Conservation (phyloP, 768 basidiomycete species). For the Pisolithus orientalis region DNA sequence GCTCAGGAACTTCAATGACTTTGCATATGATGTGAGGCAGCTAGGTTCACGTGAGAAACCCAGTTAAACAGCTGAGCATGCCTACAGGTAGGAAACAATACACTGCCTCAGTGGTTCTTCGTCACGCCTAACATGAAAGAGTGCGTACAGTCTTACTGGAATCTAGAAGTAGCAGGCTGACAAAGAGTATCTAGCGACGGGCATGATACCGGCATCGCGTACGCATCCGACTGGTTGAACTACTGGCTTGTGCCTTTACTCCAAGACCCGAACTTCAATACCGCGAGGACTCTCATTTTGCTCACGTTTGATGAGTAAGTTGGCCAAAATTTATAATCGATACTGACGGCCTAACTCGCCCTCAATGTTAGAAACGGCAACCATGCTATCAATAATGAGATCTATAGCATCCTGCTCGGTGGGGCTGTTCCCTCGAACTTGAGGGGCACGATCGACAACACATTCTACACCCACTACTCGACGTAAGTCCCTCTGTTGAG, state of each 20-base stretch:
- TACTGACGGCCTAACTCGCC: background rate
- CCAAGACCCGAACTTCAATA: conserved; percentile 45
- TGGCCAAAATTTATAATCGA: background rate
- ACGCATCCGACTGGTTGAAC: conserved; percentile 38
- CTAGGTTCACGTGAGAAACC: background rate
- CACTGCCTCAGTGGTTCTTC: conserved; percentile 52
- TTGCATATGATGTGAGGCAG: conserved; percentile 41
- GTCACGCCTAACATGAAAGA: conserved; percentile 51
- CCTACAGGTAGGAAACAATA: conserved; percentile 28
- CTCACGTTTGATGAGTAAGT: conserved; percentile 58
- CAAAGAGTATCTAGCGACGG: conserved; percentile 38
- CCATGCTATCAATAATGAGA: conserved; percentile 35
- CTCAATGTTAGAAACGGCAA: conserved; percentile 18
- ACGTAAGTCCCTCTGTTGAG: conserved; percentile 9
- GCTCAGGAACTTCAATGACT: conserved; percentile 56
- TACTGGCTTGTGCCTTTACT: conserved; percentile 49
- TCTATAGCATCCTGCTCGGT: conserved; percentile 40
- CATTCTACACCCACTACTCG: conserved; percentile 57
- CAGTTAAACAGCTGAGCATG: background rate
- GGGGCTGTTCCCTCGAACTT: conserved; percentile 37
- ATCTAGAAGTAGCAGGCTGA: background rate
- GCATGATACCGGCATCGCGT: conserved; percentile 51
- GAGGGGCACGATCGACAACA: conserved; percentile 40
- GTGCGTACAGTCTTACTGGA: conserved; percentile 5
- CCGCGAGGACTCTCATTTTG: conserved; percentile 47